phyloP scores from a whole-genome alignment of 2,329 filamentous ascomycete species.

The Fusarium siculi region DNA sequence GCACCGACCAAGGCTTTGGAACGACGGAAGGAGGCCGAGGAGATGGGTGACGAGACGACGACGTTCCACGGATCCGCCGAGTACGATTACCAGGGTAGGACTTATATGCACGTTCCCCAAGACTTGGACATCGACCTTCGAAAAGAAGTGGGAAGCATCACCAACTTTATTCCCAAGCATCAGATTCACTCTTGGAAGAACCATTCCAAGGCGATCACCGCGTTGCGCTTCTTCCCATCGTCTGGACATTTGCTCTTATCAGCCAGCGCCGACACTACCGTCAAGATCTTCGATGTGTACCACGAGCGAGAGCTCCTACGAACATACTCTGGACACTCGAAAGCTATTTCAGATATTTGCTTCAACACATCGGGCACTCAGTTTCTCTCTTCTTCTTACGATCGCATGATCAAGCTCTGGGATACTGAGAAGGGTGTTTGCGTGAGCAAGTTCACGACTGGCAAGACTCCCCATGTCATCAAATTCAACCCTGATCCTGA shows the following conservation, averaged over 20 bases:
- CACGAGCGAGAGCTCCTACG: conserved; percentile 88
- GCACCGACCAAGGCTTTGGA: conserved; percentile 66
- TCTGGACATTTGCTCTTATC: conserved; percentile 91
- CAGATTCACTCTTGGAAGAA: conserved; percentile 89
- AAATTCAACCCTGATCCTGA: conserved; percentile 87
- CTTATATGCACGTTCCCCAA: conserved; percentile 97
- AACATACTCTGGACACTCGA: conserved; percentile 90
- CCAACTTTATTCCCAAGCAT: conserved; percentile 96
- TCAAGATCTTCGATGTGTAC: conserved; percentile 96
- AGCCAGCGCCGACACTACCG: conserved; percentile 87
- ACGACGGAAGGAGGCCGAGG: conserved; percentile 67
- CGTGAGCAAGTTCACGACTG: conserved; percentile 87
- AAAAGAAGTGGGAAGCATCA: conserved; percentile 81
- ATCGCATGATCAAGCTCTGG: conserved; percentile 97
- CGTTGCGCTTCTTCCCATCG: conserved; percentile 86
- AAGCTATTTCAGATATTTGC: conserved; percentile 87
- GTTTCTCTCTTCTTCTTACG: conserved; percentile 92
- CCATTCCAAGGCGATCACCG: conserved; percentile 85
- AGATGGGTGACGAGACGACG: conserved; percentile 78
- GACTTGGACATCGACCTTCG: conserved; percentile 87
- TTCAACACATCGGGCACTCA: conserved; percentile 86
- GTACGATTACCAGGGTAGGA: conserved; percentile 93
- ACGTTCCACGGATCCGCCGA: conserved; percentile 86
- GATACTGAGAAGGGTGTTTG: conserved; percentile 95
- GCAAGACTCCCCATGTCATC: conserved; percentile 94